Evolutionary conservation across 2,329 filamentous ascomycete genomes (phyloP).

Genomic region (Penicillium brevicompactum): DNA sequence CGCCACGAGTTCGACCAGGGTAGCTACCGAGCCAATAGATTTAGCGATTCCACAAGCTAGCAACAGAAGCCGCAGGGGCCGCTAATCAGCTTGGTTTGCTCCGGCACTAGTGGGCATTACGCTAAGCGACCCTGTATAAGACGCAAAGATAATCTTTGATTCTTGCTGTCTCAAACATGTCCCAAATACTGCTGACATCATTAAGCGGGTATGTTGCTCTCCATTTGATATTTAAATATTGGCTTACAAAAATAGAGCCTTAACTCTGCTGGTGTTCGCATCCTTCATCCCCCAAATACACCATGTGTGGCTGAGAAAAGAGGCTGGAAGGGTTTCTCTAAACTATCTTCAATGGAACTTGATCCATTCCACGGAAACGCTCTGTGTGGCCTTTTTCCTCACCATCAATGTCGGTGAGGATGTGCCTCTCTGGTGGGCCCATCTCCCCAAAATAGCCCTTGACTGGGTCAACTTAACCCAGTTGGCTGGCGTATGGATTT

Average conservation of each 20-base stretch:
- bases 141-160: background rate
- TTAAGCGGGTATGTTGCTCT: background rate
- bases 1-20: background rate
- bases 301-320: background rate
- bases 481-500: background rate
- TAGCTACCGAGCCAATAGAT: background rate
- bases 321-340: background rate
- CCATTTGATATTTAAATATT: background rate
- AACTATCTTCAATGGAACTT: background rate
- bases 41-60: too few relatives aligned
- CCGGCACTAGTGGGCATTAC: background rate
- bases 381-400: background rate
- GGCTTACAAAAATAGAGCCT: background rate
- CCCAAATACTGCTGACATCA: background rate
- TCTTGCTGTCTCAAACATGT: background rate
- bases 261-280: background rate
- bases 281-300: background rate
- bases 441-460: background rate
- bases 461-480: background rate
- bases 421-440: background rate
- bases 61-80: background rate
- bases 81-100: background rate
- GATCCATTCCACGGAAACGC: background rate
- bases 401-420: background rate
- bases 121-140: background rate